Conservation (phyloP, 2,329 filamentous ascomycete genomes). For the Lachnellula suecica region DNA sequence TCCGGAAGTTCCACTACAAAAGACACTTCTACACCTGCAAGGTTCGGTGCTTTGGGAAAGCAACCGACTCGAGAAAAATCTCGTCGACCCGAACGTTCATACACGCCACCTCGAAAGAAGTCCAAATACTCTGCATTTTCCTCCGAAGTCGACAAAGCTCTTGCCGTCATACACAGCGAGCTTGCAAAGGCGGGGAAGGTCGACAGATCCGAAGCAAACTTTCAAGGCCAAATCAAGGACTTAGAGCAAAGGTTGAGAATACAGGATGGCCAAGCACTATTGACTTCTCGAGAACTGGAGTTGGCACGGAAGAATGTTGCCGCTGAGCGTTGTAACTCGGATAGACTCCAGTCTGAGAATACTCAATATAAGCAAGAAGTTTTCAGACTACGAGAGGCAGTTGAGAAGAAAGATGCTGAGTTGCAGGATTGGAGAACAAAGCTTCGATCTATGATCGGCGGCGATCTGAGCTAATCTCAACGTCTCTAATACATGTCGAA, state of each 20-base stretch:
- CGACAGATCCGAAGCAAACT: slow-evolving; percentile 11
- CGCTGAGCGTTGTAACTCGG: slow-evolving; percentile 1
- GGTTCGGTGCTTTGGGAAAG: neutral
- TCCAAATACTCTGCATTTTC: slow-evolving; percentile 22
- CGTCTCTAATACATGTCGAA: too few species aligned
- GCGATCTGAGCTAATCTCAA: too few species aligned
- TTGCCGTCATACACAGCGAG: slow-evolving; percentile 19
- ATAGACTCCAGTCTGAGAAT: slow-evolving; percentile 10
- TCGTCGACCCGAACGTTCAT: slow-evolving; percentile 3
- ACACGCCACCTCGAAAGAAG: slow-evolving; percentile 18
- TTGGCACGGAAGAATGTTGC: slow-evolving; percentile 7
- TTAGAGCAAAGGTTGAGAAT: slow-evolving; percentile 21
- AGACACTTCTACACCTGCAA: neutral
- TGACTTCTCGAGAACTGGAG: slow-evolving; percentile 12
- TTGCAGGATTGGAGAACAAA: slow-evolving; percentile 19
- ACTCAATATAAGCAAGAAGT: slow-evolving; percentile 5
- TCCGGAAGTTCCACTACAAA: neutral
- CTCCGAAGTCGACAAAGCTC: slow-evolving; percentile 21
- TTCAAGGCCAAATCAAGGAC: slow-evolving; percentile 14
- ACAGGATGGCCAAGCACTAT: slow-evolving; percentile 17
- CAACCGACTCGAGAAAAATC: neutral
- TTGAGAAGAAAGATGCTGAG: slow-evolving; percentile 19
- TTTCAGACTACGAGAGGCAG: neutral
- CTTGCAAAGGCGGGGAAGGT: slow-evolving; percentile 16
- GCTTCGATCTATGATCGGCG: slow-evolving; percentile 18